Evolutionary conservation across 208 protist species (phyloP), one percentile per base, ranked within the genome.

Genomic region (Leishmania lainsoni): DNA sequence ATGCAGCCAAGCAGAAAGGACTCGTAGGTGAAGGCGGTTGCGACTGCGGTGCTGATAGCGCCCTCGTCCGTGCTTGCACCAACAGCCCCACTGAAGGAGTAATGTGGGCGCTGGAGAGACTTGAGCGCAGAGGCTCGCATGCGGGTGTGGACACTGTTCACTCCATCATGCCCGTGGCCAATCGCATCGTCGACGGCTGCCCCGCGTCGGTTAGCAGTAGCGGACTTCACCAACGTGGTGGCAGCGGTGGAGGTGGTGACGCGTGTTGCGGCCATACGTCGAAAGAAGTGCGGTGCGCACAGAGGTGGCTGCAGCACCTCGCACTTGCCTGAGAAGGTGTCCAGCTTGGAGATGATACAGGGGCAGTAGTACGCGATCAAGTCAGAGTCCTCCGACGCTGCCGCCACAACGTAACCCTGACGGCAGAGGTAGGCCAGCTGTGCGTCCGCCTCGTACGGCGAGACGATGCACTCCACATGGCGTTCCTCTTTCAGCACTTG

Each of bases 381-480:
- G 86, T 99, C 99, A 6, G 97, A 99, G 87, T 99, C 99, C 85
- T 99, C 99, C 5, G 98, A 99, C 59, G 99, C 94, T 22, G 98
- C 96, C 0, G 97, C 96, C 39, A 94, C 80, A 2, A 99, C 97
- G 84, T 96, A 92, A 14, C 98, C 93, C 29, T 92, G 91, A 17
- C 87, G 82, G 61, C 87, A 91, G 5, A 99, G 87, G 81, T 97
- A 99, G 9, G 99, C 98, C 12, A 99, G 80, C 90, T 99, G 99
- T 2, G 99, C 98, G 90, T 99, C 99, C 0, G 99, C 99, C 94
- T 99, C 99, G 86, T 99, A 99, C 6, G 99, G 99, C n/a, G 99
- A 96, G 5, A 99, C 99, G 17, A 99, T 88, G 81, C 94, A 99
- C 83, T 97, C 91, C 42, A 97, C 79, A 78, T 88, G 87, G 32